These are phyloP conservation scores for Cercospora citrullina DNA, from an alignment of 2,329 filamentous ascomycete genomes.

Conservation along the genomic window DNA sequence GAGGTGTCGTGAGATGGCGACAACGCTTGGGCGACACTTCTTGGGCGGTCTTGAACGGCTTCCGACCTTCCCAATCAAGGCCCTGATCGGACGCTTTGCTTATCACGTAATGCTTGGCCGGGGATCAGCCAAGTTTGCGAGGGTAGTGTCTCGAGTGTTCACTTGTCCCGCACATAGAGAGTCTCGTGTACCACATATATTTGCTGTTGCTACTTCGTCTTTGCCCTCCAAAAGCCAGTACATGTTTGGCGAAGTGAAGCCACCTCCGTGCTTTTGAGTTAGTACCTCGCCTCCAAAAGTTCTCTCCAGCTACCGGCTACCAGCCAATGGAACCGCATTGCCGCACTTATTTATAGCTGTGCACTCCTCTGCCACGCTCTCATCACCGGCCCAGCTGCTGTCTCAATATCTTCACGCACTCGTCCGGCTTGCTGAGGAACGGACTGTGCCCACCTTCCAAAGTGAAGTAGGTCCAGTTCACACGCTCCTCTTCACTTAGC, in stretches of 20 bases:
- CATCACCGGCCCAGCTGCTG: not conserved
- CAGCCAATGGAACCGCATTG: not conserved
- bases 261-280: not conserved
- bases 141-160: not conserved
- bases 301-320: not conserved
- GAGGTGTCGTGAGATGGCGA: not conserved
- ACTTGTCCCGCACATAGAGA: not conserved
- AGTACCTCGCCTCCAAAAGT: not conserved
- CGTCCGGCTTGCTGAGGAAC: conserved; percentile 23
- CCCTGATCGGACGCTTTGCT: not conserved
- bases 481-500: conserved; percentile 16
- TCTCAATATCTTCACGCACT: conserved; percentile 12
- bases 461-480: conserved; percentile 12
- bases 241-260: not conserved
- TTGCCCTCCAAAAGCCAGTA: not conserved
- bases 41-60: not conserved
- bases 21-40: not conserved
- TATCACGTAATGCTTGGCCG: conserved; percentile 1
- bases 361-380: not conserved
- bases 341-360: not conserved
- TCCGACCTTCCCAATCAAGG: conserved; percentile 5
- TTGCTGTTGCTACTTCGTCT: not conserved
- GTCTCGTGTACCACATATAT: not conserved
- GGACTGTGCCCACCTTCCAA: conserved; percentile 26
- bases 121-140: not conserved